Evolutionary conservation across 768 basidiomycete species (phyloP), one percentile per base, ranked within the genome.

Genomic region (Lentinus brumalis): DNA sequence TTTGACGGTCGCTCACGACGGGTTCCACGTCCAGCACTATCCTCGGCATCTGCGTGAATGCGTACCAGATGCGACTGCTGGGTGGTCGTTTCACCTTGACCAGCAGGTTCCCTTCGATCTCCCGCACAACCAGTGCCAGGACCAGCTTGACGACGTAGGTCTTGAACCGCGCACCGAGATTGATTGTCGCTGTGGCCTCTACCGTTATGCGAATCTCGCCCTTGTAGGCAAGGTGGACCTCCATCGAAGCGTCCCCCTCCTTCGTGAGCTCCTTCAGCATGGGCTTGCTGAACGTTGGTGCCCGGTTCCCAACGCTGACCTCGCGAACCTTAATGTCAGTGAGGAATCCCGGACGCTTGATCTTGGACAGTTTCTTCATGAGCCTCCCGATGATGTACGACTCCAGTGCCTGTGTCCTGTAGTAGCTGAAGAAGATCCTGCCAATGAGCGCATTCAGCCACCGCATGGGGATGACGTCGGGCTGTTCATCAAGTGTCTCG

Each of bases 241-340:
- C 96, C 69, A 98, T 78, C 5, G 92, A 83, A 0, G 94, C 94
- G 65, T 96, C 92, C 16, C 97, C 97, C 58, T 97, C 94, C 66
- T 89, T 87, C 1, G 94, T 96, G 56, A 98, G 86, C 68, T 98
- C 94, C 77, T 98, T 98, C 57, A 99, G 80, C 96, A 98, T 98
- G 3, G 97, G 97, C 65, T 96, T 96, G 81, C 90, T 93, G 63
- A 98, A 82, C 64, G 90, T 90, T 3, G 96, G 94, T 0, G 92
- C 82, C 55, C 79, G 86, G 67, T 86, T 85, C 10, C 96, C 96
- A 51, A 97, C 88, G 42, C 91, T 89, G 51, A 96, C 95, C 63
- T 96, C 92, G 39, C 88, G 88, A 45, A 98, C 91, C 40, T 86
- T 81, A 56, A 98, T 81, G 62, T 96, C 92, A 4, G 87, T 83